phyloP scores from a whole-genome alignment of 768 basidiomycete species.

The Artomyces pyxidatus region DNA sequence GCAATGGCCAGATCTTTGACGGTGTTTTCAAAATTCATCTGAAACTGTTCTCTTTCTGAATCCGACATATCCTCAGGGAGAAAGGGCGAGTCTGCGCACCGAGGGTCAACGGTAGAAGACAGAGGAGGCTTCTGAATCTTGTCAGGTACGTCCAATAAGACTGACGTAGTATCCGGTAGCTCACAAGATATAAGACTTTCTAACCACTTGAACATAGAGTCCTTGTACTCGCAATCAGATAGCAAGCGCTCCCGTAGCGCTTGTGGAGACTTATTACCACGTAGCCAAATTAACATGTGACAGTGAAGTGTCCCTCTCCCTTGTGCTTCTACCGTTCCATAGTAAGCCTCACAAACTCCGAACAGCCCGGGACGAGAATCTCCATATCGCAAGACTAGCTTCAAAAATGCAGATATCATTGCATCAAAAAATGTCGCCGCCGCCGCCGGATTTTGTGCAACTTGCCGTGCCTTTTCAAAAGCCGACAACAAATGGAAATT shows the following conservation, averaged over 20 bases:
- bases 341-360: conserved; percentile 27
- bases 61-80: neutral
- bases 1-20: neutral
- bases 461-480: conserved; percentile 26
- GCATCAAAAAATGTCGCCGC: conserved; percentile 35
- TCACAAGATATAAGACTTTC: neutral
- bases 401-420: conserved; percentile 30
- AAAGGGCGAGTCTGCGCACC: neutral
- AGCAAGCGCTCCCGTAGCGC: neutral
- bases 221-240: neutral
- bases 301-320: conserved; percentile 32
- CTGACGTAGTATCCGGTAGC: neutral
- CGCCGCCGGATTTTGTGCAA: conserved; percentile 33
- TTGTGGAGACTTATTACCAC: conserved; percentile 5
- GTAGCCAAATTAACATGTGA: conserved; percentile 33
- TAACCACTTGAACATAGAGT: neutral
- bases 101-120: neutral
- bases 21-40: neutral
- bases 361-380: conserved; percentile 23
- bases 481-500: conserved; percentile 25
- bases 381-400: conserved; percentile 11
- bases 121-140: neutral
- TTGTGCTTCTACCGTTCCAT: conserved; percentile 34
- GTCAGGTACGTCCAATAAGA: neutral
- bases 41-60: neutral